Percentiles rank a stretch among this genome's conserved stretches.
Conservation (phyloP, 768 basidiomycete genomes). For the Cystofilobasidium ferigula region DNA sequence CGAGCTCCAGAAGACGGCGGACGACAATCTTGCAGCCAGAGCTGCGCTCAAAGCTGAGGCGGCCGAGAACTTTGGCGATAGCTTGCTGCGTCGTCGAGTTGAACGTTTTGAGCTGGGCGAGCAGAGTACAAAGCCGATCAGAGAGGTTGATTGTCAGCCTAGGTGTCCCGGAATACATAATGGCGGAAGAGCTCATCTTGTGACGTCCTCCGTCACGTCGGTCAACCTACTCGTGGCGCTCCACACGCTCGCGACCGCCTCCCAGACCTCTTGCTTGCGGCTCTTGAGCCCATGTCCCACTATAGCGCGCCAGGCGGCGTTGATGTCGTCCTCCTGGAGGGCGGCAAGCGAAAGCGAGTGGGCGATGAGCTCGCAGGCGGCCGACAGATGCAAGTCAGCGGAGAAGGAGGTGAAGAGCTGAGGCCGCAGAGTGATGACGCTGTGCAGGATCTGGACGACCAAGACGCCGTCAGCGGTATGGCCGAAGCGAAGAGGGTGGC, state of each 20-base stretch:
- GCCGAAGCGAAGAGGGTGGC: constrained; percentile 7
- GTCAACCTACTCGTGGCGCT: constrained; percentile 55
- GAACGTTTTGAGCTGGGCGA: constrained; percentile 29
- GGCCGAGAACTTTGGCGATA: constrained; percentile 58
- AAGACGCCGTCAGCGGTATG: background rate
- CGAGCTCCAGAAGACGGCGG: constrained; percentile 51
- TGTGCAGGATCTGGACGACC: constrained; percentile 51
- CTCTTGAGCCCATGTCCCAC: constrained; percentile 65
- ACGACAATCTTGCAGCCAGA: constrained; percentile 50
- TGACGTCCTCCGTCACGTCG: constrained; percentile 54
- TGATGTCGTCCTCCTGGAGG: background rate
- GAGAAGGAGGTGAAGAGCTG: constrained; percentile 53
- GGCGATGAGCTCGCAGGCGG: constrained; percentile 61
- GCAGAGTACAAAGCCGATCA: constrained; percentile 12
- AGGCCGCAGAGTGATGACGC: constrained; percentile 50
- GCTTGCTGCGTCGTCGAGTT: constrained; percentile 54
- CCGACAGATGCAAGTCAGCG: constrained; percentile 59
- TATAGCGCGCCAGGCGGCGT: constrained; percentile 39
- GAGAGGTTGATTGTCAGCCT: background rate
- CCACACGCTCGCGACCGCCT: constrained; percentile 62
- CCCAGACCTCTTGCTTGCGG: constrained; percentile 54
- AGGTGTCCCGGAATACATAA: background rate
- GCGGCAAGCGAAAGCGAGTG: constrained; percentile 42
- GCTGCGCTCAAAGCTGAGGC: constrained; percentile 53
- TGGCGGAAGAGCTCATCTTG: constrained; percentile 54